Evolutionary conservation across 768 basidiomycete species (phyloP), one percentile per base, ranked within the genome.

Genomic region (Daedaleopsis nitida): DNA sequence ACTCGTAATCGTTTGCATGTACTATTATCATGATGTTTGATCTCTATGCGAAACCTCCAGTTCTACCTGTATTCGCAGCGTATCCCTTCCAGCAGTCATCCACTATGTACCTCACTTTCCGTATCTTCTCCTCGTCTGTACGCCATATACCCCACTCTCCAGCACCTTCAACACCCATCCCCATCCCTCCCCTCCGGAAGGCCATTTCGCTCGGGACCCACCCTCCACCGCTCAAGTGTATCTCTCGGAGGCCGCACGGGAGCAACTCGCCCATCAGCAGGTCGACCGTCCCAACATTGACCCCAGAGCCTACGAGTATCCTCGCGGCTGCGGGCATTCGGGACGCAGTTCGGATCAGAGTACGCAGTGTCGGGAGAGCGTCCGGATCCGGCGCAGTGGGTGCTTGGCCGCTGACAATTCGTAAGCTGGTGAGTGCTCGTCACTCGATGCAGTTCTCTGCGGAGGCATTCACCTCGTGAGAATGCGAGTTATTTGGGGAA

Each of bases 281-380:
- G 1, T 75, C 70, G n/a, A 87, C 74, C 1, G 83, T 91, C 10
- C 76, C 67, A 8, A 78, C 70, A 65, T 88, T 91, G 57, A 94
- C 84, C 1, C 92, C 91, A 12, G 89, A 88, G 5, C 92, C 92
- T 3, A 90, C 87, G 63, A 93, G 81, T 52, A 94, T 81, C 10
- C 32, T 58, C 16, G 62, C 60, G 50, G 92, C 79, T 5, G 42
- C 56, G n/a, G 58, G 59, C 49, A 60, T 62, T 39, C 49, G 52
- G 23, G 58, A 63, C 47, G 19, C 65, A 37, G 39, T 65, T 51
- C 55, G 64, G 27, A 67, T 58, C 27, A 71, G 57, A n/a, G 62
- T 56, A 42, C 55, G 57, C 21, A 73, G 66, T 27, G 47, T 63
- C 8, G 63, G 62, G 14, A 70, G 56, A 11, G 68, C 62, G 24